Conservation (phyloP, 495 filamentous ascomycete genomes). For the Apiosordaria backusii region DNA sequence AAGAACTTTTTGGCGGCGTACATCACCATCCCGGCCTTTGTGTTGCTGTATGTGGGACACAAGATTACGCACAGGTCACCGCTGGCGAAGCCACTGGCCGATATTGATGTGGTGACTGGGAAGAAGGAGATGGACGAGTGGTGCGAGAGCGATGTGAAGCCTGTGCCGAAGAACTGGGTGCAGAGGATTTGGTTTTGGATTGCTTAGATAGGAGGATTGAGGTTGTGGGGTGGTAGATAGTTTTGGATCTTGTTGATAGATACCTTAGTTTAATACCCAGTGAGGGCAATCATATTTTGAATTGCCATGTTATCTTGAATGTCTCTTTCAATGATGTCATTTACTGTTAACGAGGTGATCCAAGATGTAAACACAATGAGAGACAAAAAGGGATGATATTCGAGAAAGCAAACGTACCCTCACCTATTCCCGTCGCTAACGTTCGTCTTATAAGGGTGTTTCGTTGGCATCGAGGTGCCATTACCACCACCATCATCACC, state of each 20-base stretch:
- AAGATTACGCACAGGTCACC: slow-evolving; percentile 37
- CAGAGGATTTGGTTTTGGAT: slow-evolving; percentile 49
- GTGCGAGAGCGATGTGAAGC: slow-evolving; percentile 35
- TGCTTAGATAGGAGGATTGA: slow-evolving; percentile 28
- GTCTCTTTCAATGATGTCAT: too few species aligned
- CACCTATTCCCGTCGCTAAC: too few species aligned
- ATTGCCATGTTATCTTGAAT: too few species aligned
- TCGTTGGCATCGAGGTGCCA: too few species aligned
- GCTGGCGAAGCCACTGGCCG: slow-evolving; percentile 24
- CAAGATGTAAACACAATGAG: too few species aligned
- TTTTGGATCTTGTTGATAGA: neutral
- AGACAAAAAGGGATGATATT: too few species aligned
- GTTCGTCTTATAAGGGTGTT: too few species aligned
- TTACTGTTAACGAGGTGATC: too few species aligned
- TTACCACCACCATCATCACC: too few species aligned
- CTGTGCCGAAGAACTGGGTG: slow-evolving; percentile 38
- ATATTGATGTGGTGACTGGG: slow-evolving; percentile 46
- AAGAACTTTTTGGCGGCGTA: slow-evolving; percentile 46
- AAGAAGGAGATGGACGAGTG: slow-evolving; percentile 52
- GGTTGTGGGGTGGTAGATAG: neutral
- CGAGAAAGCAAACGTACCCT: too few species aligned
- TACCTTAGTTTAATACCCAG: neutral
- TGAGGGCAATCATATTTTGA: neutral
- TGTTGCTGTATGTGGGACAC: slow-evolving; percentile 41
- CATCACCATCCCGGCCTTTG: slow-evolving; percentile 46